Percentiles rank a stretch among this genome's conserved stretches.
phyloP scores from a whole-genome alignment of 2,329 filamentous ascomycete species.

The Fusarium transvaalense region DNA sequence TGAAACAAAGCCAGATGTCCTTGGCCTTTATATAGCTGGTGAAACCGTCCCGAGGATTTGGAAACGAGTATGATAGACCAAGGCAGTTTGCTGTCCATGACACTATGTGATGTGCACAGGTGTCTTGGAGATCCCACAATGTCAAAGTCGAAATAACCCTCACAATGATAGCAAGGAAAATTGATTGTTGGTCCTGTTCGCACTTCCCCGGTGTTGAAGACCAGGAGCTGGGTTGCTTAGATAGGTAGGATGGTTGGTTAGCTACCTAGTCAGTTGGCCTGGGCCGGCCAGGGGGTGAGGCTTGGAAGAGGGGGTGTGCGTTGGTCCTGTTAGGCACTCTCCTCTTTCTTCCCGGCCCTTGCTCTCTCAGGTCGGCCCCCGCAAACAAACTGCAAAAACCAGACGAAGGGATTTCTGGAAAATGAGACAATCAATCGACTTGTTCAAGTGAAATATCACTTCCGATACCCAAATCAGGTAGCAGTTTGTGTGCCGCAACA shows the following conservation, averaged over 20 bases:
- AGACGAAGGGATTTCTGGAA: constrained; percentile 31
- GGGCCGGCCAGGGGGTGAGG: constrained; percentile 44
- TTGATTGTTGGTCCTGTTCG: constrained; percentile 47
- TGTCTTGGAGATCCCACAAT: constrained; percentile 45
- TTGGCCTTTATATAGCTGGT: constrained; percentile 49
- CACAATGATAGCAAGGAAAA: constrained; percentile 43
- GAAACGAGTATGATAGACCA: constrained; percentile 39
- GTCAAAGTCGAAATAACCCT: constrained; percentile 49
- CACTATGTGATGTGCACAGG: constrained; percentile 47
- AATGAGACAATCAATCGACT: constrained; percentile 43
- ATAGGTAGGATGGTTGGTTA: constrained; percentile 46
- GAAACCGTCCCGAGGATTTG: constrained; percentile 46
- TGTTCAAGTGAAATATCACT: constrained; percentile 44
- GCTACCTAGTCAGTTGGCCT: constrained; percentile 42
- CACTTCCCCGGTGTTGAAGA: constrained; percentile 39
- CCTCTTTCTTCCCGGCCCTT: constrained; percentile 39
- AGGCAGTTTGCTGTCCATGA: constrained; percentile 49
- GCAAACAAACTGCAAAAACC: constrained; percentile 44
- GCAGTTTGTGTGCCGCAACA: constrained; percentile 44
- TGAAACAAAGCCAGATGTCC: constrained; percentile 29
- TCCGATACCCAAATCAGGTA: constrained; percentile 46
- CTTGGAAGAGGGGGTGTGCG: constrained; percentile 45
- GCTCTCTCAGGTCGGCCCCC: constrained; percentile 33
- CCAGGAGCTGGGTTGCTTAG: constrained; percentile 44
- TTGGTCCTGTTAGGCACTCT: constrained; percentile 45